Evolutionary conservation across 192 early-diverging fungal genomes (phyloP), one percentile per base, ranked within the genome.

Genomic region (Gonapodya prolifera): DNA sequence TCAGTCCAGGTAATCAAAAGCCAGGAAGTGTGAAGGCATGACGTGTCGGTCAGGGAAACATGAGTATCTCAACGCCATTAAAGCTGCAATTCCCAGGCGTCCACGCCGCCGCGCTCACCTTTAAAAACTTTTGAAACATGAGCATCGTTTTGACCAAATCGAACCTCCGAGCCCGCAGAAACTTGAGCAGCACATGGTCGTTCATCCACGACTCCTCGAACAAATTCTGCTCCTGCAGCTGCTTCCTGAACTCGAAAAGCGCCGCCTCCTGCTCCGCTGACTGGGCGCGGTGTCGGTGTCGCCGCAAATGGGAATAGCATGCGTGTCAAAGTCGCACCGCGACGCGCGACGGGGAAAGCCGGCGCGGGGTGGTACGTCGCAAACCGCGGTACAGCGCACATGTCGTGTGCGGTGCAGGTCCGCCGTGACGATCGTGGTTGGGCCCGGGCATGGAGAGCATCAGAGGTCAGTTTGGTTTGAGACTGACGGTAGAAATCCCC

Each of bases 111-210:
- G 45, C 45, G 8, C 45, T 8, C 45, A 61, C 45, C 45, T 61
- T 61, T 23, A 61, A 61, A 61, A 61, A 61, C 45, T 61, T 61
- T 23, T 82, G 83, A 79, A 88, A 92, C 92, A 93, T 93, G 79
- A 89, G 86, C 83, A 92, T 88, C 75, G 90, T 75, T 45, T 84
- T 80, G 13, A 77, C 80, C 70, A 93, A 75, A 69, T 90, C 81
- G 82, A 92, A 93, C 81, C 91, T 89, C 70, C 92, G 82, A 8
- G 92, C 92, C 33, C 92, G 82, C 70, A 93, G 84, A 83, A 93
- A 93, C 29, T 91, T 88, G 35, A 91, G 84, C 36, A 93, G 82
- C 75, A 84, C 80, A 80, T 91, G 83, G 77, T 93, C 91, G 76
- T 88, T 84, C 77, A 92, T 89, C 80, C 85, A 82, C 36, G 79